Percentiles rank a stretch among this genome's conserved stretches.
Conservation (phyloP, 169 alveolate genomes). For the Plasmodium gonderi region DNA sequence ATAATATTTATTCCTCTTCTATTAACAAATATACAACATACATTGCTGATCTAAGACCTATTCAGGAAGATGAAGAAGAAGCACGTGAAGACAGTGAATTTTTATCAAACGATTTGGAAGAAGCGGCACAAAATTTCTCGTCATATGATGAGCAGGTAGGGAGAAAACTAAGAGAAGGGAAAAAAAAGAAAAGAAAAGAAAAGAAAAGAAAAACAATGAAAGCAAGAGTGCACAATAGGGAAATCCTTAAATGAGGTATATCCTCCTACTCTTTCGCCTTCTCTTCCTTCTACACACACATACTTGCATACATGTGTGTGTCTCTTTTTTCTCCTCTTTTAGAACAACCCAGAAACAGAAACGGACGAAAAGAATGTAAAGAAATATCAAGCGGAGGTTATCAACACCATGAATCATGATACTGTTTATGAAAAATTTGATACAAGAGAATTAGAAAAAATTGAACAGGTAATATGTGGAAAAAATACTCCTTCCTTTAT, state of each 20-base stretch:
- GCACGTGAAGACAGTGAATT: conserved; percentile 58
- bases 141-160: conserved; percentile 10
- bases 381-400: conserved; percentile 64
- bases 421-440: conserved; percentile 45
- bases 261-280: not conserved
- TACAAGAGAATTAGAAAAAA: conserved; percentile 34
- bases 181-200: not conserved
- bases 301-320: too few relatives aligned
- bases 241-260: not conserved
- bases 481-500: not conserved
- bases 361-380: conserved; percentile 10
- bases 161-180: not conserved
- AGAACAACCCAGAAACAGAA: conserved; percentile 25
- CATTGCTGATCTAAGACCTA: conserved; percentile 3
- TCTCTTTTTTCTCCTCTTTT: not conserved
- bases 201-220: not conserved
- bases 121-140: conserved; percentile 57
- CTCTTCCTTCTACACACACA: too few relatives aligned
- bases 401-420: conserved; percentile 44
- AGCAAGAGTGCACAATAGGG: too few relatives aligned
- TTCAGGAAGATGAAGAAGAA: conserved; percentile 73
- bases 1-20: not conserved
- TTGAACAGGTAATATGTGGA: conserved; percentile 19
- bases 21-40: not conserved
- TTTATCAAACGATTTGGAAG: conserved; percentile 42